Percentiles rank a stretch among this genome's conserved stretches.
Conservation (phyloP, 257 asterid genomes). For the Penstemon barbatus region DNA sequence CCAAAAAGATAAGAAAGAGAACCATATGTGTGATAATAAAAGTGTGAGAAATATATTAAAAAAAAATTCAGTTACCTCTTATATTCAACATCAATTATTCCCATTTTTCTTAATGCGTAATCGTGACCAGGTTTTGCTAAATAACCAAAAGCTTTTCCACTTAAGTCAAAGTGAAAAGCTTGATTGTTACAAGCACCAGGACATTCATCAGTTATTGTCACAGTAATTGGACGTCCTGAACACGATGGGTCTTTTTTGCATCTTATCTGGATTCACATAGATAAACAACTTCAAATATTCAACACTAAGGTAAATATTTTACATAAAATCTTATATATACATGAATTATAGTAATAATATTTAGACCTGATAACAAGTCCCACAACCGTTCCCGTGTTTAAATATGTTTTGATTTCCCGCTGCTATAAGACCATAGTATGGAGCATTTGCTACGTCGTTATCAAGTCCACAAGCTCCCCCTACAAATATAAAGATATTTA, state of each 20-base stretch:
- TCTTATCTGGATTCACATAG: no score
- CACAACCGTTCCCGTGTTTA: slow-evolving; percentile 35
- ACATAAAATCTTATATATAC: no score
- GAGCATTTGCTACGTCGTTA: slow-evolving; percentile 10
- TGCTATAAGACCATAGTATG: slow-evolving; percentile 24
- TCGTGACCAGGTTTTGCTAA: slow-evolving; percentile 33
- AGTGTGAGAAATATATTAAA: neutral
- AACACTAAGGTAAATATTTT: no score
- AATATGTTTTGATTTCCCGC: slow-evolving; percentile 30
- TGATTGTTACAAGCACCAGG: slow-evolving; percentile 26
- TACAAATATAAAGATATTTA: neutral
- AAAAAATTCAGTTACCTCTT: slow-evolving; percentile 3
- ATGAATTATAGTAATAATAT: no score
- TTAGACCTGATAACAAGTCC: slow-evolving; percentile 35
- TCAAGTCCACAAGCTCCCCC: slow-evolving; percentile 38
- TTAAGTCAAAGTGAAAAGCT: slow-evolving; percentile 33
- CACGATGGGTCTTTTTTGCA: no score
- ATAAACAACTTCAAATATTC: no score
- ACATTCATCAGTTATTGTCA: slow-evolving; percentile 30
- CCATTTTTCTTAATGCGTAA: slow-evolving; percentile 8
- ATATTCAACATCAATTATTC: slow-evolving; percentile 19
- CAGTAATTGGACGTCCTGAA: neutral
- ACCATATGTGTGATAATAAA: no score
- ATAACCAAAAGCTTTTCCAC: slow-evolving; percentile 25
- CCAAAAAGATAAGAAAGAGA: no score